Evolutionary conservation across 140 eudicot genomes (phyloP), one percentile per base, ranked within the genome.

Genomic region (Anethum foeniculum): DNA sequence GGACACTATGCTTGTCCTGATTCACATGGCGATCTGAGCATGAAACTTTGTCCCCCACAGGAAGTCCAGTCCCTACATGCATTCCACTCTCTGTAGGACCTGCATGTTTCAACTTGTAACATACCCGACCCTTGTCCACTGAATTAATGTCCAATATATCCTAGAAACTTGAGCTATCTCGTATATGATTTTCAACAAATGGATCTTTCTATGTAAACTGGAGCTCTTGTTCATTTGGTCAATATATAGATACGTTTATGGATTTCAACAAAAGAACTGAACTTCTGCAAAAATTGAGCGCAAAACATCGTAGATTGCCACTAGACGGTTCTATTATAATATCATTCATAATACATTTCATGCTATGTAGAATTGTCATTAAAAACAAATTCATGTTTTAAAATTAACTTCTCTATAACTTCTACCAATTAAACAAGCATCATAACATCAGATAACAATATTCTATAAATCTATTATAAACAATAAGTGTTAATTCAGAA

Each of bases 21-120:
- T 75, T 51, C 62, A 75, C 79, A 75, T 46, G 60, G 39, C 62
- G 62, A 32, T 75, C 52, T 44, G 79, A 48, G 60, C 79, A 75
- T 75, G 30, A 25, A 75, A 46, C 41, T n/a, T 43, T 75, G 79
- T 75, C 64, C 62, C 79, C 79, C 58, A 74, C 21, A 62, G n/a
- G n/a, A 10, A 36, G n/a, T 28, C 44, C 43, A 69, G 75, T 6
- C 46, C 75, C 75, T 69, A 44, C 62, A 12, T 46, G 47, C 69
- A 25, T 25, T 10, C 79, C 56, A 43, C 41, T 28, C 62, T 32
- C 62, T 75, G 79, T 48, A 21, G 79, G 79, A 25, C 79, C 79
- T 75, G 38, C 60, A 21, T 75, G 79, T 75, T 44, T 48, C 79
- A 75, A 16, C 38, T 47, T 28, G 39, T 32, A n/a, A n/a, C 12